phyloP scores from a whole-genome alignment of 1,284 basidiomycete genomes.

The Microbotryum scabiosae region DNA sequence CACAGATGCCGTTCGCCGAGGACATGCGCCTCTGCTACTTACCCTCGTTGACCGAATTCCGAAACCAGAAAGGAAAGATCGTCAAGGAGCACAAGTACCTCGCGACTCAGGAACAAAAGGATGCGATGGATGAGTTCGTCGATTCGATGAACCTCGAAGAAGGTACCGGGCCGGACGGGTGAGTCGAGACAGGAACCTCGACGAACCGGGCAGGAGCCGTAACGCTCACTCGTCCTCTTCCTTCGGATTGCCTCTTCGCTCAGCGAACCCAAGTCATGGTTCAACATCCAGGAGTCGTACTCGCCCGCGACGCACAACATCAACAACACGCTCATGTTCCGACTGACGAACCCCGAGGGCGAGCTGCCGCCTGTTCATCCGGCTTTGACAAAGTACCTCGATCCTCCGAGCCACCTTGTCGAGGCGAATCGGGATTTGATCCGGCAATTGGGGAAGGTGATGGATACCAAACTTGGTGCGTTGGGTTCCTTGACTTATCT shows the following conservation, averaged over 20 bases:
- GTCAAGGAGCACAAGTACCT: conserved; percentile 70
- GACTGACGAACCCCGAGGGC: conserved; percentile 59
- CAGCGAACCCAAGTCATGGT: conserved; percentile 64
- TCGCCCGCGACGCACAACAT: conserved; percentile 84
- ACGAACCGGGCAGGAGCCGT: background rate
- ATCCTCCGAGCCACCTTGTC: conserved; percentile 60
- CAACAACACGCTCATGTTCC: conserved; percentile 86
- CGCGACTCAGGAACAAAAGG: conserved; percentile 67
- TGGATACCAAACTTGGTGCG: conserved; percentile 54
- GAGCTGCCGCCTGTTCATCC: conserved; percentile 75
- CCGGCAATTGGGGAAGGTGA: conserved; percentile 54
- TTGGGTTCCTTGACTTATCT: background rate
- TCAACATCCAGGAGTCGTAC: conserved; percentile 63
- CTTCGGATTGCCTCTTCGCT: background rate
- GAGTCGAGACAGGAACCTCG: background rate
- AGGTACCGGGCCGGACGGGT: conserved; percentile 16
- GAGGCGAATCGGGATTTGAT: conserved; percentile 53
- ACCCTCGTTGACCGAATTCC: conserved; percentile 64
- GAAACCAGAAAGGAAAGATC: conserved; percentile 65
- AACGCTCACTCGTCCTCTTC: background rate
- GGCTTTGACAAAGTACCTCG: conserved; percentile 70
- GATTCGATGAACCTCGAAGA: conserved; percentile 32
- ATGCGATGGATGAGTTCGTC: conserved; percentile 55
- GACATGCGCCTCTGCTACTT: conserved; percentile 83
- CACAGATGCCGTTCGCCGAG: conserved; percentile 88